These are phyloP conservation scores for Lactarius quietus DNA, from an alignment of 768 basidiomycete genomes.

Conservation along the genomic window DNA sequence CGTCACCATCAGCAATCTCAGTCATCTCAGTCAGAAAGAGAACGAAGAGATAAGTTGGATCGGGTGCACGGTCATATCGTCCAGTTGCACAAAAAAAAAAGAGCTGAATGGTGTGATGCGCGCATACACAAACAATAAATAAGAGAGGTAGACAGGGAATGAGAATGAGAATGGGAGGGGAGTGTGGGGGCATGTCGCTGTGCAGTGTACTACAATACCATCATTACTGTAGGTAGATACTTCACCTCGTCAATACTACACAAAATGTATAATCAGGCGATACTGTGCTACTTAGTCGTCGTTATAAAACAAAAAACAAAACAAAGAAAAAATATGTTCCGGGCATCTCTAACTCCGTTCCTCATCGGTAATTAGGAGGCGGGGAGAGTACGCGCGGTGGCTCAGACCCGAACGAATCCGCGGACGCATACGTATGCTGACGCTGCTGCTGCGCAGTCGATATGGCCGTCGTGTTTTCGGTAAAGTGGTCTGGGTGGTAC, in stretches of 20 bases:
- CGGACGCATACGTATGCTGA: neutral
- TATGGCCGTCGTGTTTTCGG: neutral
- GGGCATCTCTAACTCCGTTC: neutral
- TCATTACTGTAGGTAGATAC: neutral
- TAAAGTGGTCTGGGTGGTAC: conserved; percentile 1
- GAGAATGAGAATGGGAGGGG: too few species aligned
- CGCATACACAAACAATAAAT: neutral
- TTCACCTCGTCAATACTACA: neutral
- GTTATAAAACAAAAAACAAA: neutral
- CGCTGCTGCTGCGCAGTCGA: neutral
- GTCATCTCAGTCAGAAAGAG: too few species aligned
- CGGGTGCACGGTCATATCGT: too few species aligned
- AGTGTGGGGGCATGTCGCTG: neutral
- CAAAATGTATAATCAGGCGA: neutral
- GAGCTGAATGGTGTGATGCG: neutral
- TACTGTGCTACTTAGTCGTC: too few species aligned
- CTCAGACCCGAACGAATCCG: neutral
- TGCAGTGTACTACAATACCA: neutral
- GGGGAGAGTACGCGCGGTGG: conserved; percentile 3
- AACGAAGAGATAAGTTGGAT: too few species aligned
- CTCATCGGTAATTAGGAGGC: conserved; percentile 13
- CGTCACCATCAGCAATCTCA: too few species aligned
- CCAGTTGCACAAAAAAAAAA: neutral
- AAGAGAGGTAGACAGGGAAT: neutral
- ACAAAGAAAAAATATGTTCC: neutral